Conservation (phyloP, 2,329 filamentous ascomycete species). For the Alternaria consortialis region DNA sequence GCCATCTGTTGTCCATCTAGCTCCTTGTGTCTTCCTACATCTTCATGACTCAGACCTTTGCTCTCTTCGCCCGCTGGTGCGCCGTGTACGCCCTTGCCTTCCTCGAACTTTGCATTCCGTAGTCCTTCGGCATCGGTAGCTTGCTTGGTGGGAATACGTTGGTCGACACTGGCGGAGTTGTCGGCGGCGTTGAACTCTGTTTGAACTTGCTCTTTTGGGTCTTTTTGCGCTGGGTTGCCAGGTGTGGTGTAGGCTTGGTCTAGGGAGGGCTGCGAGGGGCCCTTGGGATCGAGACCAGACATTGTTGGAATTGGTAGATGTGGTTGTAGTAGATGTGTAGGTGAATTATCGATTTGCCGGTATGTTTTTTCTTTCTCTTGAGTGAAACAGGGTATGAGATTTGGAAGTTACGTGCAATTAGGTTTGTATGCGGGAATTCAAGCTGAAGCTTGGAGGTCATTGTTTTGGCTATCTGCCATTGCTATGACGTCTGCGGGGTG, state of each 20-base stretch:
- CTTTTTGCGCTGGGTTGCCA: slow-evolving; percentile 56
- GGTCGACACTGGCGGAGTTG: slow-evolving; percentile 40
- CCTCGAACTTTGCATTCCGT: slow-evolving; percentile 42
- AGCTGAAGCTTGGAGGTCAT: slow-evolving; percentile 2
- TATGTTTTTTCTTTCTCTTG: background rate
- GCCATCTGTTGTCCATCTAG: slow-evolving; percentile 60
- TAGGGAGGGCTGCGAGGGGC: slow-evolving; percentile 56
- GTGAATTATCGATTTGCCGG: background rate
- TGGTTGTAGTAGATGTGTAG: slow-evolving; percentile 5
- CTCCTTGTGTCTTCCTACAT: slow-evolving; percentile 57
- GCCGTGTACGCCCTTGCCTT: slow-evolving; percentile 53
- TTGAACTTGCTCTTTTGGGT: slow-evolving; percentile 50
- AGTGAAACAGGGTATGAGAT: background rate
- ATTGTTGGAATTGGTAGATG: slow-evolving; percentile 31
- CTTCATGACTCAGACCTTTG: slow-evolving; percentile 50
- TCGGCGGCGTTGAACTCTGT: slow-evolving; percentile 48
- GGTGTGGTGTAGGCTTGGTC: slow-evolving; percentile 57
- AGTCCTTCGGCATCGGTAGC: slow-evolving; percentile 50
- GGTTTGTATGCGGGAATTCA: slow-evolving; percentile 11
- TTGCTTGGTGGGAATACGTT: slow-evolving; percentile 53
- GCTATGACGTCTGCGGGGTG: slow-evolving; percentile 45
- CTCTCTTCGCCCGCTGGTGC: slow-evolving; percentile 56
- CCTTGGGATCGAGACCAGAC: slow-evolving; percentile 53
- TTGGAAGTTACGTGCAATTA: background rate
- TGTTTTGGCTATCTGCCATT: slow-evolving; percentile 14